Evolutionary conservation across 2,329 filamentous ascomycete species (phyloP), one percentile per base, ranked within the genome.

Genomic region (Scytalidium lignicola): DNA sequence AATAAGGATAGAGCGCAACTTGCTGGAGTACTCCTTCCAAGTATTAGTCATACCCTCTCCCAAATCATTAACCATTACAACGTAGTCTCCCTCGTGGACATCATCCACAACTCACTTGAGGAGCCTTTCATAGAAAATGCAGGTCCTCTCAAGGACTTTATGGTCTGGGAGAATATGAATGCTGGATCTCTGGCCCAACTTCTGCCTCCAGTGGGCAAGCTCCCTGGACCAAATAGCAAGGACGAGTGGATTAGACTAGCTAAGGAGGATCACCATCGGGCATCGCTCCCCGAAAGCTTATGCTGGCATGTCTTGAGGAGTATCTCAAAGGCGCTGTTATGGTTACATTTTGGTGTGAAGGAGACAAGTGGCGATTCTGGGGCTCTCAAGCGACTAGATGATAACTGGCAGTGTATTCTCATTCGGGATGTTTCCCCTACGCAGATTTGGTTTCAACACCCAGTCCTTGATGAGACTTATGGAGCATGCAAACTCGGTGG

Each of bases 291-390:
- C 0, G 78, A 81, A 55, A 67, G 69, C 2, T 64, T 81, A 12
- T 76, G 76, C 53, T 82, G 78, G 78, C 77, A 81, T 56, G 76
- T 81, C 8, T 65, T 75, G 12, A 59, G 66, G 10, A 73, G 71
- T 7, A 60, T 80, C 43, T 61, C 74, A 13, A 66, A 67, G n/a
- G 76, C 75, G 2, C 66, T 80, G 37, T 61, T 72, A 23, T 80
- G 74, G 67, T 62, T 81, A 18, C 78, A 82, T 58, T 70, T 77
- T 41, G 78, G 78, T 1, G 41, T 59, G 5, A 63, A 63, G 19
- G 55, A 62, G 40, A 60, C 56, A 9, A 49, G 44, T 13, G 57
- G 55, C 0, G 50, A 58, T 7, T 51, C 49, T 1, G 56, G 54
- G 5, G 55, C 62, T 40, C 61, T 52, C 54, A 44, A 43, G 3